These are phyloP conservation scores for Saitozyma podzolica DNA, from an alignment of 768 basidiomycete species.

Conservation along the genomic window DNA sequence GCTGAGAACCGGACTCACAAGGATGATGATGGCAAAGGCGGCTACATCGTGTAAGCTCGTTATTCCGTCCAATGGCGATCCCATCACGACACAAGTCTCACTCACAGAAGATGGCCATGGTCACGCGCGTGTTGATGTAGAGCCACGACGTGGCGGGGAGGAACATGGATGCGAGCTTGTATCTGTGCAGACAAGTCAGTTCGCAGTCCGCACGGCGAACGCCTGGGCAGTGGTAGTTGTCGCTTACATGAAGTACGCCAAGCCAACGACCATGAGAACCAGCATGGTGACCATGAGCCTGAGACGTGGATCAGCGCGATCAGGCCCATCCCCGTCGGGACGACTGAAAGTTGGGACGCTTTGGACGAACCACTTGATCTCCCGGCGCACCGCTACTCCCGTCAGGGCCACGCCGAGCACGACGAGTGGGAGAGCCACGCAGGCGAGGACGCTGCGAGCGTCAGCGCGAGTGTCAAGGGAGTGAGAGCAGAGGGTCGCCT, in stretches of 20 bases:
- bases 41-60: slow-evolving; percentile 15
- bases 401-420: too few relatives aligned
- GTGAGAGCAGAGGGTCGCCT: neutral
- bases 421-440: too few relatives aligned
- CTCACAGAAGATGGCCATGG: slow-evolving; percentile 34
- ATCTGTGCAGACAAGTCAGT: slow-evolving; percentile 1
- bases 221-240: neutral
- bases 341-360: too few relatives aligned
- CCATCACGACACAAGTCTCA: slow-evolving; percentile 13
- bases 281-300: slow-evolving; percentile 31
- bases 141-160: slow-evolving; percentile 24
- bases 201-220: neutral
- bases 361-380: neutral
- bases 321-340: too few relatives aligned
- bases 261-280: slow-evolving; percentile 28
- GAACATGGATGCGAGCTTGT: slow-evolving; percentile 43
- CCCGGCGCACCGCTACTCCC: too few relatives aligned
- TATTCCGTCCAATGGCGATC: neutral
- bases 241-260: slow-evolving; percentile 40
- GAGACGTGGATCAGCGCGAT: neutral
- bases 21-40: slow-evolving; percentile 37
- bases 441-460: too few relatives aligned
- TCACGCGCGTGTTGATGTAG: slow-evolving; percentile 39
- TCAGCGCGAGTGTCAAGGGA: neutral
- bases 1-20: slow-evolving; percentile 6